Conservation (phyloP, 352 stramenopile species). For the Pythium aristosporum region DNA sequence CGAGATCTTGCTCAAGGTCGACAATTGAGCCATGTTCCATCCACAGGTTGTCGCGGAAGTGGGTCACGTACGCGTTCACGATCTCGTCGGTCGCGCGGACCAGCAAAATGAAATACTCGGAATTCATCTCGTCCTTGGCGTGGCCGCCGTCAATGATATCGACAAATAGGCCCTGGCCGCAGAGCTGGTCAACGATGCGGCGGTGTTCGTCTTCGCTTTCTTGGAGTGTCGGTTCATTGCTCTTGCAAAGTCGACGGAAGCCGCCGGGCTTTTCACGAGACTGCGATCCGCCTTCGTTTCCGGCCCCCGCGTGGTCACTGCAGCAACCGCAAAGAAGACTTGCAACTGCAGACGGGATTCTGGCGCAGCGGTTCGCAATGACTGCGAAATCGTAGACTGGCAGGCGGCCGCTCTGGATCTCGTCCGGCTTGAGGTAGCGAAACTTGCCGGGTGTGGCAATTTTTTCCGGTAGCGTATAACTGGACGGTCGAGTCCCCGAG, state of each 20-base stretch:
- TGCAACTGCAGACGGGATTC: conserved; percentile 34
- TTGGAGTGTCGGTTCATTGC: conserved; percentile 39
- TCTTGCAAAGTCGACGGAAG: conserved; percentile 67
- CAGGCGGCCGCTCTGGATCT: conserved; percentile 60
- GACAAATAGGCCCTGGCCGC: conserved; percentile 63
- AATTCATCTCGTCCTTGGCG: conserved; percentile 80
- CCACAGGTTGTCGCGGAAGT: conserved; percentile 73
- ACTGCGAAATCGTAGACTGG: conserved; percentile 80
- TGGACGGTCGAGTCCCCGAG: conserved; percentile 6
- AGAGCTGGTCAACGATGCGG: conserved; percentile 76
- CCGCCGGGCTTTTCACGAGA: conserved; percentile 26
- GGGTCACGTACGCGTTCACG: conserved; percentile 57
- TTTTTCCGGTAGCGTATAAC: conserved; percentile 31
- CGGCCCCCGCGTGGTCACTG: conserved; percentile 9
- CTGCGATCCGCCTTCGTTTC: conserved; percentile 10
- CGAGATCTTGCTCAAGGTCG: conserved; percentile 76
- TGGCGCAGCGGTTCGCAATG: conserved; percentile 72
- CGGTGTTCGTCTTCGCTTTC: conserved; percentile 84
- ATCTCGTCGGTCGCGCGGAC: conserved; percentile 60
- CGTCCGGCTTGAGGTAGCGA: conserved; percentile 78
- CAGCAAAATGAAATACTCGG: conserved; percentile 76
- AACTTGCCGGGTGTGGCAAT: conserved; percentile 46
- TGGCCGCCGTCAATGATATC: conserved; percentile 86
- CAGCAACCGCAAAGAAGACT: conserved; percentile 34
- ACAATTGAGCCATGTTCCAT: conserved; percentile 76